These are phyloP conservation scores for Anaeromyces robustus DNA, from an alignment of 192 early-diverging fungal genomes.

Conservation along the genomic window DNA sequence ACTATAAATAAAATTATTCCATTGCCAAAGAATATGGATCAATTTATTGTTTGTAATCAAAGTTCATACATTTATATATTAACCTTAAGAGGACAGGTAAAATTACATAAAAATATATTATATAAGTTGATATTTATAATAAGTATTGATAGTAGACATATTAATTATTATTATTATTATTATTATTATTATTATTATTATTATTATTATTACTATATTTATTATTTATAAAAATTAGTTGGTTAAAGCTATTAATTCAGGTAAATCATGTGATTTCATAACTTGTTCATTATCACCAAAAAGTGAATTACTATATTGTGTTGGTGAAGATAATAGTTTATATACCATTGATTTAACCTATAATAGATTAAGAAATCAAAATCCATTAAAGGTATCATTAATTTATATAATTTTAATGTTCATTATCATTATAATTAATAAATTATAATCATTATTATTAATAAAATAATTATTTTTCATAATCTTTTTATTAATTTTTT, in stretches of 20 bases:
- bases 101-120: conserved; percentile 7
- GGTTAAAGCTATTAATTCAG: conserved; percentile 16
- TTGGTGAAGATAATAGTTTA: conserved; percentile 50
- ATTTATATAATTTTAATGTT: too few relatives aligned
- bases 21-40: conserved; percentile 44
- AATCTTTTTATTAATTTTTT: too few relatives aligned
- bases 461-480: too few relatives aligned
- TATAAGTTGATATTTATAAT: conserved; percentile 6
- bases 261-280: conserved; percentile 26
- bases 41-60: conserved; percentile 65
- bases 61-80: conserved; percentile 58
- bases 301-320: conserved; percentile 67
- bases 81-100: conserved; percentile 37
- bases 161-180: conserved; percentile 1
- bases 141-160: too few relatives aligned
- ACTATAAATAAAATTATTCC: conserved; percentile 38
- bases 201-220: conserved; percentile 5
- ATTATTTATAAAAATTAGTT: conserved; percentile 12
- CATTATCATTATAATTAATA: too few relatives aligned
- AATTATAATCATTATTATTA: too few relatives aligned
- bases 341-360: conserved; percentile 30
- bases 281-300: conserved; percentile 47
- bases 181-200: not conserved
- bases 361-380: not conserved
- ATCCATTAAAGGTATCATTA: not conserved